Evolutionary conservation across 371 early-diverging fungal genomes (phyloP), one percentile per base, ranked within the genome.

Genomic region (Circinella minor): DNA sequence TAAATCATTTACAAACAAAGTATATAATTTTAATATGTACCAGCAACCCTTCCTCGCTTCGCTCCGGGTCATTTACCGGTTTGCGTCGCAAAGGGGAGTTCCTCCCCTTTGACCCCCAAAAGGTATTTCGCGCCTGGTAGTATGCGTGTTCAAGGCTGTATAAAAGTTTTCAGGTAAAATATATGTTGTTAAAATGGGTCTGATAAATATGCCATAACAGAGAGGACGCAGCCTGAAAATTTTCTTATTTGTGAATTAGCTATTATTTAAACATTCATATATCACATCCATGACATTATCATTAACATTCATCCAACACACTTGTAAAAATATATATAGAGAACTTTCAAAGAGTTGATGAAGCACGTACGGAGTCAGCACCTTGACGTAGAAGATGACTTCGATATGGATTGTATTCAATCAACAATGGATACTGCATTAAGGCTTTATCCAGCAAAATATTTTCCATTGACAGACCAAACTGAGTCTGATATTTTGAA

Each of bases 401-500:
- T 61, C 20, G 62, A 61, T 20, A 61, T 61, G 62, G 62, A 61
- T 13, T 61, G 62, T 4, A 6, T 34, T 11, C 62, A 61, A 18
- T 46, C 38, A 1, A 61, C 43, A 43, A 61, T 61, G 14, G 62
- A 61, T 2, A 61, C 37, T 17, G 62, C 62, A 14, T 46, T 61
- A 34, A 10, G 57, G n/a, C 36, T 57, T 7, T 57, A 57, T 34
- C 46, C 62, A 13, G 18, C 43, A 17, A 39, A 61, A 13, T 43
- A 38, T 27, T 18, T 61, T 6, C 62, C 62, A 10, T 18, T 61
- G 6, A 61, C 36, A 6, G n/a, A 61, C n/a, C 61, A 61, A 13
- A 61, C 61, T 11, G 61, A 61, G n/a, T 61, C 36, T 10, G 39
- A 61, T 61, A 27, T 61, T 39, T 46, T 61, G 18, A 61, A 61